Conservation (phyloP, 495 filamentous ascomycete species). For the Penicillium flavigenum region DNA sequence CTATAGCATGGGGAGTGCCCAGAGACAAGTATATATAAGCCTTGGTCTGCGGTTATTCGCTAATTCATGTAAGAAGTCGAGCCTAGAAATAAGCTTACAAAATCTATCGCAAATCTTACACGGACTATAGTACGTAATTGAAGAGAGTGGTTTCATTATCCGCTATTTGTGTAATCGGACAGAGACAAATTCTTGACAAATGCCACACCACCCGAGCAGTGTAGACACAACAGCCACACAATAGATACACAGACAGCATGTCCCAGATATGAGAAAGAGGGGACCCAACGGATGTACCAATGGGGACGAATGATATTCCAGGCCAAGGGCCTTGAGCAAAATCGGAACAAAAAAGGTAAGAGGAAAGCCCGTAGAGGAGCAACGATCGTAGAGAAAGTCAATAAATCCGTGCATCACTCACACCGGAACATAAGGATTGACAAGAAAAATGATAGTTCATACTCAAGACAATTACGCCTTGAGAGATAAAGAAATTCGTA, state of each 20-base stretch:
- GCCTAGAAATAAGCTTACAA: background rate
- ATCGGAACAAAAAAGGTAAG: slow-evolving; percentile 14
- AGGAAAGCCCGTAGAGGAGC: slow-evolving; percentile 20
- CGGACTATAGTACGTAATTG: background rate
- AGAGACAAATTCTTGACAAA: slow-evolving; percentile 10
- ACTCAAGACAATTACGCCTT: slow-evolving; percentile 35
- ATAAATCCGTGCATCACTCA: slow-evolving; percentile 32
- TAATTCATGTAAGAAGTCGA: background rate
- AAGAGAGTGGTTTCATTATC: slow-evolving; percentile 4
- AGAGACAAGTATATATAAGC: background rate
- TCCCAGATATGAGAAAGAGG: slow-evolving; percentile 19
- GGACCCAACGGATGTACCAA: slow-evolving; percentile 24
- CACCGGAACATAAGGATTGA: slow-evolving; percentile 43
- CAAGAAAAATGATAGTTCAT: slow-evolving; percentile 37
- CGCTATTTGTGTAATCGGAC: slow-evolving; percentile 8
- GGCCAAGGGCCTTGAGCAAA: slow-evolving; percentile 16
- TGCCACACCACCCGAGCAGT: slow-evolving; percentile 7
- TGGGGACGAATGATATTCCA: slow-evolving; percentile 29
- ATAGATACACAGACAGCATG: slow-evolving; percentile 18
- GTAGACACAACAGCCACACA: slow-evolving; percentile 16
- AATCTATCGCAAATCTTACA: background rate
- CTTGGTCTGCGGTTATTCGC: background rate
- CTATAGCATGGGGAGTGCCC: too few species aligned
- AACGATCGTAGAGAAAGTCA: slow-evolving; percentile 34
- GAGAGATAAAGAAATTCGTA: slow-evolving; percentile 46